Evolutionary conservation across 2,329 filamentous ascomycete species (phyloP), one percentile per base, ranked within the genome.

Genomic region (Trichoderma sp.): DNA sequence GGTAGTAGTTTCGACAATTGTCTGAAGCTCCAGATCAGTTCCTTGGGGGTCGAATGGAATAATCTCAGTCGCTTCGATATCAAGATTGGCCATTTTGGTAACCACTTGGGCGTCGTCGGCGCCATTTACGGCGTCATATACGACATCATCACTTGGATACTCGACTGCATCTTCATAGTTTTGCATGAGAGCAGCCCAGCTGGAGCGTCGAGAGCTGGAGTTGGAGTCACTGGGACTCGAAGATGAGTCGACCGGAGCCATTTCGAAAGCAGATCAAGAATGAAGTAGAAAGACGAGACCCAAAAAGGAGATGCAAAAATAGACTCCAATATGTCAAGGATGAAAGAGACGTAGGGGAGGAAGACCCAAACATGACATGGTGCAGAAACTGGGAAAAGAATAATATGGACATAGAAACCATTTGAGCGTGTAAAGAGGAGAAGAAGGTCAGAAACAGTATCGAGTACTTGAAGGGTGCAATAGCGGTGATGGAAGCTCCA

Each of bases 11-110:
- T 63, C 36, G 18, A 47, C n/a, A 26, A 63, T 74, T 36, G 71
- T 65, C 24, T 69, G 60, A 5, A 71, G 15, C 21, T 66, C 56
- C 21, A 68, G 69, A 34, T 71, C 61, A 26, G 63, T 77, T 76
- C 83, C 82, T 65, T 81, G 82, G 74, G 84, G 80, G 73, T 84
- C 79, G 67, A 79, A 80, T 66, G 82, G 80, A 75, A 82, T 81
- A 18, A 76, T 72, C 32, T 82, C 80, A 43, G 78, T 76, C 64
- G 74, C 77, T 32, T 80, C 76, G 70, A 81, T 74, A 32, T 72
- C 73, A 21, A 77, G 72, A 7, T 21, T 51, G 51, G 78, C 73
- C 64, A 78, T 68, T 57, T 72, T 73, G 24, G 76, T 70, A 69
- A 76, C 73, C 34, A 83, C 76, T 72, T 81, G 79, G 65, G 81